phyloP scores from a whole-genome alignment of 176 grass and related monocot species.

The Panicum miliaceum region DNA sequence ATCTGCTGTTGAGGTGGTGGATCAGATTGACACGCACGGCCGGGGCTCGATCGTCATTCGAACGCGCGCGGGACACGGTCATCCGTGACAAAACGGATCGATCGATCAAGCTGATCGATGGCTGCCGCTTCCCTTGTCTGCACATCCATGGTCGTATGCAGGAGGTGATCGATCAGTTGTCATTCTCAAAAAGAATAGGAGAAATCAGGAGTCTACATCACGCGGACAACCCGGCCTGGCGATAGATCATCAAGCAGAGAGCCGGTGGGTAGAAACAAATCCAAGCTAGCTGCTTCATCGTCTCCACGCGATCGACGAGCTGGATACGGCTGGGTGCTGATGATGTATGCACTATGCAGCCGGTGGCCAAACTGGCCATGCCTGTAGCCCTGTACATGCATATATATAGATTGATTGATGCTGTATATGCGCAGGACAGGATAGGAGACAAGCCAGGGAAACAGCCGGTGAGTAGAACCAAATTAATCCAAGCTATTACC shows the following conservation, averaged over 20 bases:
- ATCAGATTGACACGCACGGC: slow-evolving; percentile 39
- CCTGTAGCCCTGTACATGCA: background rate
- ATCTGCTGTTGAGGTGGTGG: background rate
- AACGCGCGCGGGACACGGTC: background rate
- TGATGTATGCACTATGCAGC: too few relatives aligned
- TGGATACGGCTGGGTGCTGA: too few relatives aligned
- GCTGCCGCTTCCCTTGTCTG: slow-evolving; percentile 13
- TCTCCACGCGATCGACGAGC: background rate
- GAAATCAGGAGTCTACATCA: background rate
- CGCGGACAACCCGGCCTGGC: background rate
- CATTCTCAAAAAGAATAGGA: too few relatives aligned
- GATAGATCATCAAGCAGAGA: background rate
- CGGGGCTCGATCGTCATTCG: background rate
- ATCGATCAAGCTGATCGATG: slow-evolving; percentile 20
- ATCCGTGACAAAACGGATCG: slow-evolving; percentile 17
- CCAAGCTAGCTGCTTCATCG: background rate
- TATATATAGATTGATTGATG: background rate
- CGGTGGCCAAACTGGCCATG: too few relatives aligned
- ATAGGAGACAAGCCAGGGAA: background rate
- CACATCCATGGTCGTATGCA: background rate
- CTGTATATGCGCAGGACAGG: background rate
- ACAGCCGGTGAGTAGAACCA: background rate
- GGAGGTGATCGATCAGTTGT: too few relatives aligned
- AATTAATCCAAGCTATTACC: background rate
- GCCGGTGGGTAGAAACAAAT: background rate